phyloP scores from a whole-genome alignment of 2,329 filamentous ascomycete genomes.

The Calonectria honghensis region DNA sequence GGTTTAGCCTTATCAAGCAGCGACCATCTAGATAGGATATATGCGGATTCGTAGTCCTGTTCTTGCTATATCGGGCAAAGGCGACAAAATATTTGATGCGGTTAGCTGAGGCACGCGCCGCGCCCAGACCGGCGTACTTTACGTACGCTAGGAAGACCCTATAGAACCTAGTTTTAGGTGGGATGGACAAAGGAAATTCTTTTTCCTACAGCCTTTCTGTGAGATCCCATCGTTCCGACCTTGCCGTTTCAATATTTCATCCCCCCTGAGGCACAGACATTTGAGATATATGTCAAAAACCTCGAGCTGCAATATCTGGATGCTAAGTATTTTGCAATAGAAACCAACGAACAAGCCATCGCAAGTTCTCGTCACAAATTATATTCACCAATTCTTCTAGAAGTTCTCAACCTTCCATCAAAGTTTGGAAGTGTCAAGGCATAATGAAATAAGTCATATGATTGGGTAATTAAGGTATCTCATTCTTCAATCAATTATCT shows the following conservation, averaged over 20 bases:
- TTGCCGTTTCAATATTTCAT: constrained; percentile 3
- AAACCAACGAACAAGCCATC: constrained; percentile 16
- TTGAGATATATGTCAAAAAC: not conserved
- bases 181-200: too few species aligned
- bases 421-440: not conserved
- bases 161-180: too few species aligned
- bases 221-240: too few species aligned
- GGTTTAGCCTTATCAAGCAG: too few species aligned
- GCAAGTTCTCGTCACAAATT: not conserved
- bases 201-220: too few species aligned
- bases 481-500: not conserved
- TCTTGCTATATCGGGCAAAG: too few species aligned
- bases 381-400: constrained; percentile 11
- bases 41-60: too few species aligned
- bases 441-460: not conserved
- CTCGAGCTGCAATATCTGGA: constrained; percentile 22
- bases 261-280: constrained; percentile 20
- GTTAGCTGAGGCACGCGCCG: too few species aligned
- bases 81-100: too few species aligned
- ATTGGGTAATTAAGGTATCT: not conserved
- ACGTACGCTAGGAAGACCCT: too few species aligned
- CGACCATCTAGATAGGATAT: too few species aligned
- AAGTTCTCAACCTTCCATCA: constrained; percentile 17
- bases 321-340: constrained; percentile 27
- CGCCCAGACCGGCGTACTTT: too few species aligned